Evolutionary conservation across 208 protist species (phyloP).

Genomic region (Trypanosoma avium): DNA sequence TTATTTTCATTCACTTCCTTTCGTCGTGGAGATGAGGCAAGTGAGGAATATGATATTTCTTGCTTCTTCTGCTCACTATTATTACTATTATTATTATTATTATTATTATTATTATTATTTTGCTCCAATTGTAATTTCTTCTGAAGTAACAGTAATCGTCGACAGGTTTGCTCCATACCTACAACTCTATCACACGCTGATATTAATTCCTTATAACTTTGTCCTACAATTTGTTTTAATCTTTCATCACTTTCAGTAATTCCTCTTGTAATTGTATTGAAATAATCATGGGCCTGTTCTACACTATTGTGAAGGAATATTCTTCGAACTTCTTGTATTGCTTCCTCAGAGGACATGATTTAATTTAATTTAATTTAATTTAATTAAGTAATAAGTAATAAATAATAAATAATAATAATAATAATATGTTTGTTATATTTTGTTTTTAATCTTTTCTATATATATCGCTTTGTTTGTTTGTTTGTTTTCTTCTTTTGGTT

Average conservation of each 20-base stretch:
- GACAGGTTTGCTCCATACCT: constrained; percentile 47
- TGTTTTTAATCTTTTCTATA: too few species aligned
- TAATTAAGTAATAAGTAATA: too few species aligned
- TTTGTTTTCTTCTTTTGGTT: too few species aligned
- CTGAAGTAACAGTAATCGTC: constrained; percentile 38
- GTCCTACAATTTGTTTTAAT: constrained; percentile 49
- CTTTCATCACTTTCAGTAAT: constrained; percentile 55
- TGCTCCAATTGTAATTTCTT: constrained; percentile 10
- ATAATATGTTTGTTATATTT: too few species aligned
- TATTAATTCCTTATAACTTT: constrained; percentile 59
- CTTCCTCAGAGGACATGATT: constrained; percentile 39
- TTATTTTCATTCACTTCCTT: neutral
- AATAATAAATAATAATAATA: too few species aligned
- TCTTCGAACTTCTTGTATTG: constrained; percentile 56
- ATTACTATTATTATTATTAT: too few species aligned
- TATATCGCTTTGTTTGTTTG: too few species aligned
- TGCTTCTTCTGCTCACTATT: too few species aligned
- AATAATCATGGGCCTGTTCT: constrained; percentile 48
- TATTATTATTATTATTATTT: neutral
- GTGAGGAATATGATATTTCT: too few species aligned
- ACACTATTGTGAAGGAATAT: constrained; percentile 65
- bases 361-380: too few species aligned
- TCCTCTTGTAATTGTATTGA: constrained; percentile 46
- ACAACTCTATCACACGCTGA: constrained; percentile 55
- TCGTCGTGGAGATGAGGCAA: too few species aligned